A percentile compares a stretch with the other conserved stretches of the same genome.
phyloP scores from a whole-genome alignment of 805 yeast species.

The Maudiozyma serrabonitensis region DNA sequence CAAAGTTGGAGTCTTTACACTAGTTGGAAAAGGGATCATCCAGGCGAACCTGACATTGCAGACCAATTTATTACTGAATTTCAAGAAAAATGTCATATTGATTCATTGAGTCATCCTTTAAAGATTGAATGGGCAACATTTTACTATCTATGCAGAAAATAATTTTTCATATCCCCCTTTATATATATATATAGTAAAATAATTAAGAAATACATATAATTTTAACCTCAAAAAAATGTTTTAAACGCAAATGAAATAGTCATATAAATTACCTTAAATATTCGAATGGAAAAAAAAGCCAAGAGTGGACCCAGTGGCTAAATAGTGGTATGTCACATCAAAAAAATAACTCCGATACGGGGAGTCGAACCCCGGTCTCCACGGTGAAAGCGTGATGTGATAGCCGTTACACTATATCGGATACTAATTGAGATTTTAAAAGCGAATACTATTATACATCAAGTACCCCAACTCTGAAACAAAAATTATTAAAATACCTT shows the following conservation, averaged over 20 bases:
- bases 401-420: conserved; percentile 6
- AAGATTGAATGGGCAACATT: conserved; percentile 49
- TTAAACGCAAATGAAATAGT: neutral
- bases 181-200: too few relatives aligned
- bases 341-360: conserved; percentile 11
- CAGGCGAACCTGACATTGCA: conserved; percentile 37
- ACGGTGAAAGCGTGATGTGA: conserved; percentile 6
- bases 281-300: neutral
- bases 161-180: neutral
- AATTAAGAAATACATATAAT: too few relatives aligned
- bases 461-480: too few relatives aligned
- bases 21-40: conserved; percentile 41
- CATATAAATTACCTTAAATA: neutral
- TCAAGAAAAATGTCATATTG: conserved; percentile 37
- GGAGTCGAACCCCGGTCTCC: conserved; percentile 7
- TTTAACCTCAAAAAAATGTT: neutral
- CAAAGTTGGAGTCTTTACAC: conserved; percentile 62
- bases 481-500: too few relatives aligned
- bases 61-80: conserved; percentile 39
- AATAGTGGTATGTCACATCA: neutral
- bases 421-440: neutral
- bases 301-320: neutral
- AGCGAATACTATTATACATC: too few relatives aligned
- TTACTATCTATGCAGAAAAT: conserved; percentile 32
- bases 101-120: conserved; percentile 30